Conservation (phyloP, 2,329 filamentous ascomycete genomes). For the Hortaea sp. region DNA sequence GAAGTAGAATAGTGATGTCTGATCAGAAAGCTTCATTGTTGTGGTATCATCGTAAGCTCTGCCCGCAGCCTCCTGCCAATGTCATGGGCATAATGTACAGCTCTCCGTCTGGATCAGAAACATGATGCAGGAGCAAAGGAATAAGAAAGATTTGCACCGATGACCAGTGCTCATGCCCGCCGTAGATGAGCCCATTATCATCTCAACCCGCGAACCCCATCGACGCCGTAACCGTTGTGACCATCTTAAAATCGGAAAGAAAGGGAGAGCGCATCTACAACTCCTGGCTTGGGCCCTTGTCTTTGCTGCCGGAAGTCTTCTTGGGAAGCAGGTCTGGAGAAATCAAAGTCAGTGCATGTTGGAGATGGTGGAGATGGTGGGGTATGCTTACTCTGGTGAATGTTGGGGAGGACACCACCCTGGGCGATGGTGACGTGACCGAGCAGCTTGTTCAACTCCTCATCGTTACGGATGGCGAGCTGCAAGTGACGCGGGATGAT, state of each 20-base stretch:
- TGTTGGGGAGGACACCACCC: slow-evolving; percentile 94
- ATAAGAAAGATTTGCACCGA: slow-evolving; percentile 5
- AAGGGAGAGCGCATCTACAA: slow-evolving; percentile 52
- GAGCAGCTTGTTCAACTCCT: slow-evolving; percentile 98
- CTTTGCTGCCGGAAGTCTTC: slow-evolving; percentile 76
- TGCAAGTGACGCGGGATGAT: slow-evolving; percentile 98
- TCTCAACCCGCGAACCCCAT: slow-evolving; percentile 19
- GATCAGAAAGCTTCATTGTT: slow-evolving; percentile 9
- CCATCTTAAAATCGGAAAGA: slow-evolving; percentile 9
- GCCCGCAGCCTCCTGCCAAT: slow-evolving; percentile 3
- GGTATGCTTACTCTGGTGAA: slow-evolving; percentile 75
- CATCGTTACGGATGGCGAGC: slow-evolving; percentile 98
- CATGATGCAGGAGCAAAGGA: slow-evolving; percentile 3
- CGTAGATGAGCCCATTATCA: slow-evolving; percentile 26
- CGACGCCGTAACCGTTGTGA: slow-evolving; percentile 22
- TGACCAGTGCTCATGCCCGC: slow-evolving; percentile 21
- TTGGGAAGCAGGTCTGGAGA: slow-evolving; percentile 78
- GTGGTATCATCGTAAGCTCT: slow-evolving; percentile 12
- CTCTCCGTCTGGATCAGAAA: slow-evolving; percentile 7
- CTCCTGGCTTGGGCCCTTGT: slow-evolving; percentile 89
- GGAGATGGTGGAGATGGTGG: background rate
- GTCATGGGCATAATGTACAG: slow-evolving; percentile 9
- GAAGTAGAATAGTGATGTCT: background rate
- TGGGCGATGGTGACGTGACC: slow-evolving; percentile 95
- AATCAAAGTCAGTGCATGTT: background rate